Evolutionary conservation across 305 asterid genomes (phyloP), one percentile per base, ranked within the genome.

Genomic region (Fraxinus velutina): DNA sequence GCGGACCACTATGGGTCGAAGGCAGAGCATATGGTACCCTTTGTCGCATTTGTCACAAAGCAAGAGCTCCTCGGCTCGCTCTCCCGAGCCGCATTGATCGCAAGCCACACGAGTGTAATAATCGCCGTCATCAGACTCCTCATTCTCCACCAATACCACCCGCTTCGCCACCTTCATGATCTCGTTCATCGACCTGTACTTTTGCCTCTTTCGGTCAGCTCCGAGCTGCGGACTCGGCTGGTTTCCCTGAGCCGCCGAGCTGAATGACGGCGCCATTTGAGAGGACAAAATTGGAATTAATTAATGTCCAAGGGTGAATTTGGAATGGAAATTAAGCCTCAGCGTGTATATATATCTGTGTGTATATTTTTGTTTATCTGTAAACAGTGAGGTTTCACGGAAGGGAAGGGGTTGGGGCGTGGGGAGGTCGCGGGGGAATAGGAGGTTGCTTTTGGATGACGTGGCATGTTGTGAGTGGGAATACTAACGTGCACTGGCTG

Each of bases 61-160:
- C 21, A 94, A 70, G 39, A 92, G 78, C 92, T 92, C 90, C 1
- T 91, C 92, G 27, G 44, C 92, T 57, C 84, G 84, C 64, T 94
- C 92, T 5, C 97, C 97, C 76, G 87, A 90, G 82, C 93, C 94
- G 83, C 98, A 94, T 91, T 90, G 88, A 85, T 90, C 89, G 81
- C 98, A 94, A 15, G 80, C 84, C 86, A 86, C 60, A 12, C 83
- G 83, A 55, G 76, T 76, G 32, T 86, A 90, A 2, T 78, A 79
- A 47, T 85, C 88, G 27, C 34, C 84, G 27, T 50, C 84, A 7
- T 76, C 88, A 5, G 8, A 86, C 2, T 75, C 85, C 2, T 57
- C 87, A 6, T 32, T 55, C 29, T 75, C 78, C 77, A 1, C 21
- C 81, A 78, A 39, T 83, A 84, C 90, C 75, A 86, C 97, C 12